Percentiles rank a stretch among this genome's conserved stretches.
These are phyloP conservation scores for Blastobotrys proliferans DNA, from an alignment of 1,139 yeast genomes.

Conservation along the genomic window DNA sequence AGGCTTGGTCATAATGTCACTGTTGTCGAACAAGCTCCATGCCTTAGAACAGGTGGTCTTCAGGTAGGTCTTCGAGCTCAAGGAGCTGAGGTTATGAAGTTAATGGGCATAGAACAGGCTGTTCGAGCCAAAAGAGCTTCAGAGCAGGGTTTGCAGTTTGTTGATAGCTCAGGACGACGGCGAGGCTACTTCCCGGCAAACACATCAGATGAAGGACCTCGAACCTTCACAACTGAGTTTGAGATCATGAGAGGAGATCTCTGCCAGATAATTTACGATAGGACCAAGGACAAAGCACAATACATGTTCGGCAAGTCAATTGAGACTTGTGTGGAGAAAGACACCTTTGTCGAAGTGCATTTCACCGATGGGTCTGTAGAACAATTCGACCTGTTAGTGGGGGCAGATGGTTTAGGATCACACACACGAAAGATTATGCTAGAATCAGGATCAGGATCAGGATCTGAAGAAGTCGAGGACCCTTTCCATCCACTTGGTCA, in stretches of 20 bases:
- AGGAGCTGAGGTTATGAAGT: constrained; percentile 4
- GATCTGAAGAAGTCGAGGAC: not conserved
- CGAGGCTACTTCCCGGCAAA: constrained; percentile 9
- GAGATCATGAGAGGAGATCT: constrained; percentile 12
- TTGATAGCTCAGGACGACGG: not conserved
- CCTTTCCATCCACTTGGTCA: not conserved
- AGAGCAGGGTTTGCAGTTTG: constrained; percentile 2
- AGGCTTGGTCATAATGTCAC: constrained; percentile 5
- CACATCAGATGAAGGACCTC: constrained; percentile 8
- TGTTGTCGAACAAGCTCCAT: constrained; percentile 9
- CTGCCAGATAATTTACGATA: constrained; percentile 6
- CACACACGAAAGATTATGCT: constrained; percentile 6
- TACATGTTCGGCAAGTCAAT: constrained; percentile 10
- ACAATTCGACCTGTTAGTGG: constrained; percentile 8
- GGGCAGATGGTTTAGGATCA: constrained; percentile 11
- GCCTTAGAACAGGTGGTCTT: constrained; percentile 8
- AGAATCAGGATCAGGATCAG: too few relatives aligned
- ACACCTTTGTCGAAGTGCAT: not conserved
- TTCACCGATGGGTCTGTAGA: constrained; percentile 7
- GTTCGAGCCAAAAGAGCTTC: constrained; percentile 3
- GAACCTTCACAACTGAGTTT: constrained; percentile 8
- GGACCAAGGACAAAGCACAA: constrained; percentile 7
- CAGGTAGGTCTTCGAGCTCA: constrained; percentile 10
- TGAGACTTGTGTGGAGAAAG: constrained; percentile 2
- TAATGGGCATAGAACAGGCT: constrained; percentile 8